Base-by-base conservation (phyloP, 495 filamentous ascomycete genomes). In the Parathielavia appendiculata region DNA sequence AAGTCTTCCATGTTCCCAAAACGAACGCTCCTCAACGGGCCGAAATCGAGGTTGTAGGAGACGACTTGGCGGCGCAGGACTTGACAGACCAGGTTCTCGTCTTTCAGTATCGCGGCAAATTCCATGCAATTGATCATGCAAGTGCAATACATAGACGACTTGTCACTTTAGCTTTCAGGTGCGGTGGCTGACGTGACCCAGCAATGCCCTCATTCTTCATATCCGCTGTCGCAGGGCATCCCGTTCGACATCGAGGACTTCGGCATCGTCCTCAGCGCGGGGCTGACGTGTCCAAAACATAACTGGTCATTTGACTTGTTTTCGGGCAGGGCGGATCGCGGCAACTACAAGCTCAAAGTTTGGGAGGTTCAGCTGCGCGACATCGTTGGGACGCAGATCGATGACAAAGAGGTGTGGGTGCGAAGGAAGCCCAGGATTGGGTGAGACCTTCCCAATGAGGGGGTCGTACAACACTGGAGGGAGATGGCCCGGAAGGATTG, bases 211-310 rank as follows among this genome's bases (percentile, higher is more conserved):
- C 82, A 84, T 63, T 81, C 81, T 5, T 72, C 81, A 1, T 84
- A 74, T 63, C 81, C 82, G 0, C 75, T 84, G 0, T 81, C 78
- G 0, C 74, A 79, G 52, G 82, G 77, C 6, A 76, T 60, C 16
- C 72, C 83, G 4, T 84, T 84, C 56, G 83, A 85, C 36, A 85
- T 85, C 59, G 83, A 85, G 58, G 82, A 85, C 61, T 85, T 84
- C 56, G 82, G 82, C 12, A 62, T 78, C 26, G 68, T 69, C 13
- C 57, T 78, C 47, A 78, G 75, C 56, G 70, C 77, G 2, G 82
- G 82, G 0, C 68, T 85, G 16, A 80, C 77, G 8, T 85, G 82
- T 62, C 81, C 81, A 1, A 83, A 84, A 61, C 81, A 85, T 59
- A 75, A 70, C 39, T 85, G 82, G 82, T 82, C 81, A 0, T 84